Evolutionary conservation across 2,329 filamentous ascomycete genomes (phyloP).

Genomic region (Arthrobotrys entomopaga): DNA sequence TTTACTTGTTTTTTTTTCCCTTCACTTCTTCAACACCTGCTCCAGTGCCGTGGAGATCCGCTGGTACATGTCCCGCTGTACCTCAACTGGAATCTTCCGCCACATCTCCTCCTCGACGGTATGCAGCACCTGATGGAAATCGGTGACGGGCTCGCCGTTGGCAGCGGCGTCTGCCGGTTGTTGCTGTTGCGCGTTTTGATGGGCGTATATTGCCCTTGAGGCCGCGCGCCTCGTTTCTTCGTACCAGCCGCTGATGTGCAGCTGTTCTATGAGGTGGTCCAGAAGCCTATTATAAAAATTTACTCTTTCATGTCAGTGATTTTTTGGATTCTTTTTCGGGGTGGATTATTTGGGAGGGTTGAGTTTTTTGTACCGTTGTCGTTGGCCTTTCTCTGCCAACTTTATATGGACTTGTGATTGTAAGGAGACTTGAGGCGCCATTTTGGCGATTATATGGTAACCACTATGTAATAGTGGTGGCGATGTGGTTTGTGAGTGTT

Average conservation of each 20-base stretch:
- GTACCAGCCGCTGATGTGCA: conserved; percentile 51
- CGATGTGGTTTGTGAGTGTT: not conserved
- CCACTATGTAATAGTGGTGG: not conserved
- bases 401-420: conserved; percentile 47
- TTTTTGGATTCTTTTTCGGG: not conserved
- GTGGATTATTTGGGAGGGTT: not conserved
- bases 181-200: conserved; percentile 25
- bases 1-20: not conserved
- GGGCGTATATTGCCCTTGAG: conserved; percentile 37
- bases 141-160: conserved; percentile 38
- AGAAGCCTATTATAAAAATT: conserved; percentile 21
- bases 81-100: conserved; percentile 48
- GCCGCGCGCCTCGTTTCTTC: conserved; percentile 39
- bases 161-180: conserved; percentile 3
- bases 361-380: conserved; percentile 33
- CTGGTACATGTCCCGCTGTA: conserved; percentile 52
- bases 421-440: conserved; percentile 42
- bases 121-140: conserved; percentile 41
- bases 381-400: conserved; percentile 39
- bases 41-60: conserved; percentile 36
- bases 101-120: conserved; percentile 46
- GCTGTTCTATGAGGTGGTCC: conserved; percentile 46
- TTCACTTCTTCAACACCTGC: conserved; percentile 43
- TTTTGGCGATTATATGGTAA: too few relatives aligned
- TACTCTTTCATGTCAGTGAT: not conserved